Evolutionary conservation across 2,329 filamentous ascomycete genomes (phyloP), one percentile per base, ranked within the genome.

Genomic region (Colletotrichum filicis): DNA sequence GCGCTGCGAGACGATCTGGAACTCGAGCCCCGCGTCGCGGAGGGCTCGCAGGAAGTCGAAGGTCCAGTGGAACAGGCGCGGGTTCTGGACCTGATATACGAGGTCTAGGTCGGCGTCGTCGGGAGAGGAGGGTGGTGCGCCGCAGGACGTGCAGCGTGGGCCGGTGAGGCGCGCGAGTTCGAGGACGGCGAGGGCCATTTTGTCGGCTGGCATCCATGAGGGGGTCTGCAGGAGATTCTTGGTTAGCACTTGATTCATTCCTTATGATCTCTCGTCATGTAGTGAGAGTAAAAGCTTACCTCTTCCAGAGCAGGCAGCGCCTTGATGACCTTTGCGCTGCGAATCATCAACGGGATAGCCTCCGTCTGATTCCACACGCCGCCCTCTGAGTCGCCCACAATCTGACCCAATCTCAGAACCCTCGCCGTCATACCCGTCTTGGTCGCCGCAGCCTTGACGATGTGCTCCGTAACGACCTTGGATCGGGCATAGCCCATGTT

Each of bases 51-150:
- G 82, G 2, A 92, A 78, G 63, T 90, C 86, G 0, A 81, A 70
- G 0, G 86, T 88, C 87, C 88, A 91, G 35, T 85, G 82, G 75
- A 88, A 85, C 0, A 81, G 79, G 7, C 75, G 78, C 0, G 85
- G 84, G 71, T 90, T 90, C n/a, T 87, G 82, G 9, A 92, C 80
- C 70, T 91, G 87, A 71, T 86, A 89, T 19, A 90, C 82, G 0
- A 82, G 76, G 2, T 78, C 75, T 2, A 62, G 22, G 14, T 72
- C 70, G 5, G 42, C 57, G 24, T 78, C 75, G 22, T 68, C 74
- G 8, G 28, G 52, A 1, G 8, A 66, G 14, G 16, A 57, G 19
- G 24, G 62, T 61, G 12, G 79, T 26, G n/a, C 77, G 76, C 4
- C 77, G 75, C 19, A 84, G 75, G 65, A 84, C 78, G 7, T 82